Evolutionary conservation across 495 filamentous ascomycete species (phyloP).

Genomic region (Letharia lupina): DNA sequence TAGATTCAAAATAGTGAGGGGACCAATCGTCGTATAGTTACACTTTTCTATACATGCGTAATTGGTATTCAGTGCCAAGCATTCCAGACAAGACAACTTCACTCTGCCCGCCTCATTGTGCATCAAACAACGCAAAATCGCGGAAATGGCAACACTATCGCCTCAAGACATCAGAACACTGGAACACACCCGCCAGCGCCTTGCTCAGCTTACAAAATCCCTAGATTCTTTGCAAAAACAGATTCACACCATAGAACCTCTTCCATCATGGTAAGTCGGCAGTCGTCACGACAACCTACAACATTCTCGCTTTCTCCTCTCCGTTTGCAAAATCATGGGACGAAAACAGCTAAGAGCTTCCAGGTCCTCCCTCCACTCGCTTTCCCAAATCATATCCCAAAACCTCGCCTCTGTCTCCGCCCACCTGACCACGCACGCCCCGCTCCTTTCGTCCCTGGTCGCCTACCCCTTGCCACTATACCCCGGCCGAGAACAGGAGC

Average conservation of each 20-base stretch:
- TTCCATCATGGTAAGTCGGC: slow-evolving; percentile 49
- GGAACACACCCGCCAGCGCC: slow-evolving; percentile 64
- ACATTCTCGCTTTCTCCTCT: neutral
- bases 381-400: slow-evolving; percentile 54
- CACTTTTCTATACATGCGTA: too few relatives aligned
- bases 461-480: slow-evolving; percentile 70
- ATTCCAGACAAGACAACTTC: neutral
- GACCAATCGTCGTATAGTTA: too few relatives aligned
- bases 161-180: slow-evolving; percentile 62
- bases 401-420: slow-evolving; percentile 43
- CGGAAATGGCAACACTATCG: slow-evolving; percentile 39
- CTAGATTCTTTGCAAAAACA: slow-evolving; percentile 52
- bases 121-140: neutral
- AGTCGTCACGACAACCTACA: neutral
- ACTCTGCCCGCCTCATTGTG: neutral
- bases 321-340: neutral
- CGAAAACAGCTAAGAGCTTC: slow-evolving; percentile 10
- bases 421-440: slow-evolving; percentile 18
- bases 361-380: slow-evolving; percentile 63
- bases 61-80: too few relatives aligned
- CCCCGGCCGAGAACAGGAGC: slow-evolving; percentile 61
- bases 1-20: too few relatives aligned
- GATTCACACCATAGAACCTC: slow-evolving; percentile 45
- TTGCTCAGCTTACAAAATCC: slow-evolving; percentile 58
- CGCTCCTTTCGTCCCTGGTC: slow-evolving; percentile 52